A percentile compares a stretch with the other conserved stretches of the same genome.
phyloP scores from a whole-genome alignment of 2,329 filamentous ascomycete species.

The Nakataea oryzae region DNA sequence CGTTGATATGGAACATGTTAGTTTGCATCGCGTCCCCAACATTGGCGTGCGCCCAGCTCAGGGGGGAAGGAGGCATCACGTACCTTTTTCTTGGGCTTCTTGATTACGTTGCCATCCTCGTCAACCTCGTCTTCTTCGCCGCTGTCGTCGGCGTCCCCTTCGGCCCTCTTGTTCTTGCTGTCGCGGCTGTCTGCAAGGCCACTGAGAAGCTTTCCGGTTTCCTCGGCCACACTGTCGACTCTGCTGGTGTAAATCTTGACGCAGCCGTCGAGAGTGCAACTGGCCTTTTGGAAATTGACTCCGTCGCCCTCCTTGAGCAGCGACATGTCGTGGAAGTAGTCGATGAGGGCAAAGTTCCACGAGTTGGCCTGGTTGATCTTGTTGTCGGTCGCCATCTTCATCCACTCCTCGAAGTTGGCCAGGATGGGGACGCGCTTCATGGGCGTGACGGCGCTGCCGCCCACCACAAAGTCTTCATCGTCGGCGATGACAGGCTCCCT shows the following conservation, averaged over 20 bases:
- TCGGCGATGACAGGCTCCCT: conserved; percentile 24
- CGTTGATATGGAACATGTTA: not conserved
- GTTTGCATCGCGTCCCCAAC: not conserved
- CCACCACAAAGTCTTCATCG: conserved; percentile 53
- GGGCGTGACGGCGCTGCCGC: conserved; percentile 72
- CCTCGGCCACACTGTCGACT: conserved; percentile 95
- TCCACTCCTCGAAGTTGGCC: conserved; percentile 99
- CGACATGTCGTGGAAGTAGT: conserved; percentile 99
- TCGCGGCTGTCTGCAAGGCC: conserved; percentile 82
- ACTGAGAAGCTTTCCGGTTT: conserved; percentile 90
- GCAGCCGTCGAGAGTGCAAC: conserved; percentile 92
- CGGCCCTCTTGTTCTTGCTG: conserved; percentile 59
- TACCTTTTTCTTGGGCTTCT: conserved; percentile 68
- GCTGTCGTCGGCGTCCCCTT: conserved; percentile 55
- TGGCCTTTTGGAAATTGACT: conserved; percentile 97
- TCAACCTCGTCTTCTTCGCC: conserved; percentile 48
- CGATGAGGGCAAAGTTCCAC: conserved; percentile 99
- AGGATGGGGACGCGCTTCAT: conserved; percentile 94
- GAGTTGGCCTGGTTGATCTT: conserved; percentile 97
- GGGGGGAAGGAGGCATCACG: conserved; percentile 11
- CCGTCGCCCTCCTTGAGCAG: conserved; percentile 90
- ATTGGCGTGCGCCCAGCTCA: not conserved
- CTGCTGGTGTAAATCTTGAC: conserved; percentile 99
- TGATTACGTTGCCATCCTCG: conserved; percentile 36
- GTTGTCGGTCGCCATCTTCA: conserved; percentile 99